Evolutionary conservation across 345 rosid species (phyloP).

Genomic region (Citrus mangshanensis): DNA sequence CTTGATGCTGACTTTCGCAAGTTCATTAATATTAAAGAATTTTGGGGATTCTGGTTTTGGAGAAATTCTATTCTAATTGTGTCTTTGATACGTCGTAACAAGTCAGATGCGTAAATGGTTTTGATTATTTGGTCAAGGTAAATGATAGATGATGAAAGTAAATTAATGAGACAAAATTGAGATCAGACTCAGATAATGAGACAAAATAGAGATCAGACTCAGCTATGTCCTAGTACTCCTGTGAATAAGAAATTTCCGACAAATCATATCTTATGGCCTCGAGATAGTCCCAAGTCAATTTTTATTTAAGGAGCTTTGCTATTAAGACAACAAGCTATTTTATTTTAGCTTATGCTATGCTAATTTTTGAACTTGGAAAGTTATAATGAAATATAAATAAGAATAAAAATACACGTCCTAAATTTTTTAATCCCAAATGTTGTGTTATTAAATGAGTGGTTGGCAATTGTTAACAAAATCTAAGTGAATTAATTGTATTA

Average conservation of each 20-base stretch:
- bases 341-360: too few relatives aligned
- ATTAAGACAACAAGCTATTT: background rate
- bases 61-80: too few relatives aligned
- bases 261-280: background rate
- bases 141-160: background rate
- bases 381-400: too few relatives aligned
- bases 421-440: too few relatives aligned
- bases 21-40: too few relatives aligned
- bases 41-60: too few relatives aligned
- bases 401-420: too few relatives aligned
- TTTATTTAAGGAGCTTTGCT: too few relatives aligned
- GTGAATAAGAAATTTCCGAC: background rate
- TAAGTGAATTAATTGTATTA: too few relatives aligned
- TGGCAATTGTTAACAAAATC: too few relatives aligned
- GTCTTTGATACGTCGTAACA: background rate
- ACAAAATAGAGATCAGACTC: background rate
- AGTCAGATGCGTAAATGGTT: background rate
- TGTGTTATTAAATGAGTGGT: too few relatives aligned
- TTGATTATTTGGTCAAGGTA: background rate
- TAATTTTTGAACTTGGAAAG: background rate
- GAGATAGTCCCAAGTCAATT: background rate
- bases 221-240: background rate
- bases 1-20: too few relatives aligned
- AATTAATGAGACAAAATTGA: background rate
- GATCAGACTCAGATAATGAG: background rate